These are phyloP conservation scores for Geotrichum australiense DNA, from an alignment of 1,139 yeast species.

Conservation along the genomic window DNA sequence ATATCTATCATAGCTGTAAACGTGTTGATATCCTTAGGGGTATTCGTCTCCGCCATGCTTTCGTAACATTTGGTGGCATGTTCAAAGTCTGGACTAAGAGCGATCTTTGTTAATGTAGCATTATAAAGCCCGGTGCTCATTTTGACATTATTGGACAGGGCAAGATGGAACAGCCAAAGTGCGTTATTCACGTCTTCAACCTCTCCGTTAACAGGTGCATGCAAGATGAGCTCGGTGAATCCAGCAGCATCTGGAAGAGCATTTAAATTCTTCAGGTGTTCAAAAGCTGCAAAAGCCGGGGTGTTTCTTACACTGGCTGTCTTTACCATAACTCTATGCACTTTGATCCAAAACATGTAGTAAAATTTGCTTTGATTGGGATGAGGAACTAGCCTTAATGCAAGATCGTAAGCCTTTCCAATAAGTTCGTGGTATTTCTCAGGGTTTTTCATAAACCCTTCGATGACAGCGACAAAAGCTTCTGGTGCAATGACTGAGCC, in stretches of 20 bases:
- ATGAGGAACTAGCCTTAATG: constrained; percentile 25
- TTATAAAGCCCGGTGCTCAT: constrained; percentile 37
- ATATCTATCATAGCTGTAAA: constrained; percentile 39
- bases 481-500: constrained; percentile 24
- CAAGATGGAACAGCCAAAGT: constrained; percentile 33
- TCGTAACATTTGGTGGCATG: constrained; percentile 31
- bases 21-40: constrained; percentile 32
- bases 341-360: constrained; percentile 28
- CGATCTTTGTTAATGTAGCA: constrained; percentile 34
- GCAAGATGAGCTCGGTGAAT: constrained; percentile 33
- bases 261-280: constrained; percentile 30
- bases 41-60: constrained; percentile 32
- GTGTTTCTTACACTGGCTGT: constrained; percentile 25
- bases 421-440: constrained; percentile 13
- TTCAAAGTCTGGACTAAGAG: constrained; percentile 34
- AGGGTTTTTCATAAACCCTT: constrained; percentile 19
- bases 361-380: constrained; percentile 26
- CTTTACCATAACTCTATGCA: constrained; percentile 26
- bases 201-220: constrained; percentile 22
- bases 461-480: constrained; percentile 24
- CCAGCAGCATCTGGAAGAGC: constrained; percentile 36
- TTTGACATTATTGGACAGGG: constrained; percentile 27
- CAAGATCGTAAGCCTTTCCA: constrained; percentile 20
- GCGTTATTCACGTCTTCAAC: constrained; percentile 36
- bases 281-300: constrained; percentile 28